Percentiles rank a stretch among this genome's conserved stretches.
Evolutionary conservation across 345 rosid species (phyloP).

Genomic region (Murraya koenigii): DNA sequence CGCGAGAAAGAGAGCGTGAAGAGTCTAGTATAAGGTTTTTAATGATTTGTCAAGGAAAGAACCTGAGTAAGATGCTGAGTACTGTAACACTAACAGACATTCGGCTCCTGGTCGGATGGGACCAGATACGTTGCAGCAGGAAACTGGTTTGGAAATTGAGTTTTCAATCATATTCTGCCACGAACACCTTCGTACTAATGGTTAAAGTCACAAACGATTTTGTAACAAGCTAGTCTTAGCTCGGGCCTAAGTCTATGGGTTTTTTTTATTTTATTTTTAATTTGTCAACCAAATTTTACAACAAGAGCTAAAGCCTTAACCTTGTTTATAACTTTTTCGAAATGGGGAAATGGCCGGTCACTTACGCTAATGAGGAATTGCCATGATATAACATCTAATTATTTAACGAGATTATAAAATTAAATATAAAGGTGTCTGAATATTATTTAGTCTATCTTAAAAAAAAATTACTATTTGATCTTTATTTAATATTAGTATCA

Average conservation of each 20-base stretch:
- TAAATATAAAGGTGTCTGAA: no score
- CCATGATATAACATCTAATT: no score
- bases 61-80: not conserved
- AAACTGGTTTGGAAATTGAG: no score
- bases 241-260: slow-evolving; percentile 7
- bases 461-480: no score
- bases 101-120: not conserved
- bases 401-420: no score
- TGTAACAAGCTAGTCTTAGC: not conserved
- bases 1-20: slow-evolving; percentile 1
- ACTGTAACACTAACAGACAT: not conserved
- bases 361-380: no score
- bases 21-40: not conserved
- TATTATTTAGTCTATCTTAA: no score
- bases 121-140: not conserved
- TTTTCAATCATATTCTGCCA: not conserved
- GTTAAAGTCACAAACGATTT: not conserved
- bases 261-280: not conserved
- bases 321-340: no score
- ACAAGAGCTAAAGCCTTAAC: no score
- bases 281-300: not conserved
- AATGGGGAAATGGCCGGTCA: no score
- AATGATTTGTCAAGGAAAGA: not conserved
- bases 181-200: not conserved
- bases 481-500: no score